Percentiles rank a stretch among this genome's conserved stretches.
Conservation (phyloP, 257 asterid genomes). For the Przewalskia tangutica region DNA sequence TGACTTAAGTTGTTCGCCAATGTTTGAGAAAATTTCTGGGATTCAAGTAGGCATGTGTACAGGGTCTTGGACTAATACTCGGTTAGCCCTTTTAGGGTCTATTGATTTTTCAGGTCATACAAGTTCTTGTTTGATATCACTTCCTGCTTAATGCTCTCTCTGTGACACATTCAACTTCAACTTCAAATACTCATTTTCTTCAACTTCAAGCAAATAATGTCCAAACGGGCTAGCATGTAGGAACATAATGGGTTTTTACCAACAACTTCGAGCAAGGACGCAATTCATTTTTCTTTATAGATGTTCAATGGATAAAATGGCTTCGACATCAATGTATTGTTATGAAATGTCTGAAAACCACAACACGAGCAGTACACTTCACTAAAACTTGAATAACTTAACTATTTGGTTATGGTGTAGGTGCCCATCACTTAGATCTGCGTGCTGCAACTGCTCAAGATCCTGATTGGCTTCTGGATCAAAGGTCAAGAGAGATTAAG, state of each 20-base stretch:
- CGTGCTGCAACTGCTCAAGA: conserved; percentile 64
- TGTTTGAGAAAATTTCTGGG: background rate
- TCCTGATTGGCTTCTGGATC: conserved; percentile 83
- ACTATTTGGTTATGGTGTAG: conserved; percentile 16
- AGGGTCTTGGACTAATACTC: background rate
- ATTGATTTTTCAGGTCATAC: background rate
- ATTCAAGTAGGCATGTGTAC: background rate
- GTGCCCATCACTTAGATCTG: conserved; percentile 91
- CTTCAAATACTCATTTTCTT: background rate
- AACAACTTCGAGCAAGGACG: background rate
- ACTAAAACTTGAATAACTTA: background rate
- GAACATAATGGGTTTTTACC: background rate
- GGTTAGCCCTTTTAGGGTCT: background rate
- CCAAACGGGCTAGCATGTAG: background rate
- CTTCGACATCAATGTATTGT: background rate
- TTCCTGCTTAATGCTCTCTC: background rate
- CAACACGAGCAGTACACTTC: background rate
- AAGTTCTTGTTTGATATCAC: background rate
- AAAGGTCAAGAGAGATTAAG: conserved; percentile 51
- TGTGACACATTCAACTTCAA: background rate
- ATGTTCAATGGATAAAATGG: background rate
- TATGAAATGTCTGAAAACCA: background rate
- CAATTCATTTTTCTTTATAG: background rate
- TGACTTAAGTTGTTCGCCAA: background rate
- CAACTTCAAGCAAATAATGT: background rate